phyloP scores from a whole-genome alignment of 2,329 filamentous ascomycete genomes.

The Fusarium guadeloupense region DNA sequence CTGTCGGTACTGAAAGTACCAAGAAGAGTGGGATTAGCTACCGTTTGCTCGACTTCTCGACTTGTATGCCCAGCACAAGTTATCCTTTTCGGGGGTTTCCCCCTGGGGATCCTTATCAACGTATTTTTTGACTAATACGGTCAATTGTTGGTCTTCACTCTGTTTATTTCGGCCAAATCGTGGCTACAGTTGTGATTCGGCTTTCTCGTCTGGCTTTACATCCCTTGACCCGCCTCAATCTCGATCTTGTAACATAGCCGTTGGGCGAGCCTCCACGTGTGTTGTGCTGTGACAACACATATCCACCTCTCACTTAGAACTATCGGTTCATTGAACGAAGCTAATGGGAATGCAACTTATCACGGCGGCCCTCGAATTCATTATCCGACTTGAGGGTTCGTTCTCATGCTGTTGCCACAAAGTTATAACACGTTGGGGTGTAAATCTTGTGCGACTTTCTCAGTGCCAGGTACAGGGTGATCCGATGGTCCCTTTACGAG shows the following conservation, averaged over 20 bases:
- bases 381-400: too few relatives aligned
- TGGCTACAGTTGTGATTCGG: not conserved
- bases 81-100: slow-evolving; percentile 13
- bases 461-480: not conserved
- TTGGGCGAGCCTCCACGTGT: not conserved
- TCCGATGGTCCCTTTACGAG: not conserved
- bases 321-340: not conserved
- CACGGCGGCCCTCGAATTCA: not conserved
- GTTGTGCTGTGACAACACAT: not conserved
- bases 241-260: not conserved
- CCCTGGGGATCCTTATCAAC: slow-evolving; percentile 20
- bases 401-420: not conserved
- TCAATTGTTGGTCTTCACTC: slow-evolving; percentile 16
- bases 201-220: not conserved
- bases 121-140: not conserved
- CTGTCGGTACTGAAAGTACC: not conserved
- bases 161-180: slow-evolving; percentile 5
- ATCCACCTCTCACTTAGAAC: not conserved
- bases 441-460: too few relatives aligned
- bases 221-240: not conserved
- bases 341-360: not conserved
- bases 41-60: not conserved
- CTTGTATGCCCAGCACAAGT: too few relatives aligned
- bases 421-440: too few relatives aligned
- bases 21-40: too few relatives aligned